Percentiles rank a stretch among this genome's conserved stretches.
These are phyloP conservation scores for Hemisphaericaspora lyxosophila DNA, from an alignment of 1,139 yeast genomes.

Conservation along the genomic window DNA sequence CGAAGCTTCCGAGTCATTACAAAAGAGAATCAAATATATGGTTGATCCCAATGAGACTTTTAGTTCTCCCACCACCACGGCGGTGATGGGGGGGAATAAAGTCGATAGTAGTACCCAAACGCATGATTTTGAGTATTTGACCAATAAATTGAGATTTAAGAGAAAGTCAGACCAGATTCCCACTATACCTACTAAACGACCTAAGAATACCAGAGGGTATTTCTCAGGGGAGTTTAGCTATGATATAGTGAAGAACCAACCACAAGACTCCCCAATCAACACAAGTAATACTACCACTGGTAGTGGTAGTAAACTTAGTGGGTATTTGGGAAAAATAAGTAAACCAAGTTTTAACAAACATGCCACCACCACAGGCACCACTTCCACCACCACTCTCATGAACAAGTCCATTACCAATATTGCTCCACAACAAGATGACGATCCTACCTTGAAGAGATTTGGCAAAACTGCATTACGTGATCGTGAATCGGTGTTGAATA, in stretches of 20 bases:
- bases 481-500: conserved; percentile 17
- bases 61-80: conserved; percentile 14
- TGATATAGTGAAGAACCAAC: conserved; percentile 22
- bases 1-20: conserved; percentile 36
- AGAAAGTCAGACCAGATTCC: conserved; percentile 5
- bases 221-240: conserved; percentile 40
- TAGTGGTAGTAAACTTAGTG: conserved; percentile 20
- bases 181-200: conserved; percentile 8
- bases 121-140: conserved; percentile 31
- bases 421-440: conserved; percentile 18
- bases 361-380: conserved; percentile 5
- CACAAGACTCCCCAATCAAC: conserved; percentile 1
- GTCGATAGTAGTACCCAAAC: conserved; percentile 49
- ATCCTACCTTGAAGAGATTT: conserved; percentile 15
- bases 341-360: conserved; percentile 26
- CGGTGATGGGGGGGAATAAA: conserved; percentile 19
- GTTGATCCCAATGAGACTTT: conserved; percentile 42
- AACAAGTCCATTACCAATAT: conserved; percentile 4
- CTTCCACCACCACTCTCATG: conserved; percentile 7
- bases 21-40: conserved; percentile 38
- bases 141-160: conserved; percentile 18
- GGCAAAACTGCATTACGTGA: conserved; percentile 8
- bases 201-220: conserved; percentile 23
- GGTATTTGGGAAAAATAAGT: conserved; percentile 33
- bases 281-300: conserved; percentile 7